phyloP scores from a whole-genome alignment of 1,284 basidiomycete genomes.

The Tremellales sp. region DNA sequence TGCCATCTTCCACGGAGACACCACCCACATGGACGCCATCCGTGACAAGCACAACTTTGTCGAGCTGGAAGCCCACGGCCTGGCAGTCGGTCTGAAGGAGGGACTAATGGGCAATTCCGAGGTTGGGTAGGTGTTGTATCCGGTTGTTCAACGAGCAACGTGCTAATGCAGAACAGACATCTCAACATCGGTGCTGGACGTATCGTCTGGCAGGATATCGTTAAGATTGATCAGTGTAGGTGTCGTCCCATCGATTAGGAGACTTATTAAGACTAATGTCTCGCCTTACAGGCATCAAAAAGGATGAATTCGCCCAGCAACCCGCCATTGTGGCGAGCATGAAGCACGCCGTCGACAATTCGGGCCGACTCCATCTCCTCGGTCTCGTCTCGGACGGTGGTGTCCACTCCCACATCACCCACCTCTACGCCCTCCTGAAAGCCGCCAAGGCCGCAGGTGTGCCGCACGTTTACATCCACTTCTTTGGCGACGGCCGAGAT shows the following conservation, averaged over 20 bases:
- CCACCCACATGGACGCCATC: constrained; percentile 82
- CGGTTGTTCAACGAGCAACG: neutral
- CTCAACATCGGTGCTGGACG: constrained; percentile 88
- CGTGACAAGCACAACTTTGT: constrained; percentile 69
- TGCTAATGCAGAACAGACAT: constrained; percentile 56
- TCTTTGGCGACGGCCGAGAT: constrained; percentile 80
- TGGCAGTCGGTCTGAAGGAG: constrained; percentile 80
- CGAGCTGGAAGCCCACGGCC: constrained; percentile 73
- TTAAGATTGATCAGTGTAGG: constrained; percentile 71
- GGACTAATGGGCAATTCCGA: constrained; percentile 95
- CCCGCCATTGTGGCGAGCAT: constrained; percentile 65
- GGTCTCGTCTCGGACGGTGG: constrained; percentile 89
- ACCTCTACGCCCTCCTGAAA: constrained; percentile 80
- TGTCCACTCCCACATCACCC: constrained; percentile 87
- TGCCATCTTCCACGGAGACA: constrained; percentile 75
- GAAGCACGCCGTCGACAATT: constrained; percentile 71
- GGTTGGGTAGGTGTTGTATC: constrained; percentile 62
- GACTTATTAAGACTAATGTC: neutral
- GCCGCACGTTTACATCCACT: constrained; percentile 81
- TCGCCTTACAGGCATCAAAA: constrained; percentile 62
- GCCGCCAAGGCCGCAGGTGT: constrained; percentile 78
- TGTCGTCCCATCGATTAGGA: constrained; percentile 2
- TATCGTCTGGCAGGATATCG: constrained; percentile 92
- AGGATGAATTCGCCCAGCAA: constrained; percentile 76
- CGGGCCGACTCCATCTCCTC: constrained; percentile 74